Conservation (phyloP, 768 basidiomycete species). For the Phanerochaete sordida region DNA sequence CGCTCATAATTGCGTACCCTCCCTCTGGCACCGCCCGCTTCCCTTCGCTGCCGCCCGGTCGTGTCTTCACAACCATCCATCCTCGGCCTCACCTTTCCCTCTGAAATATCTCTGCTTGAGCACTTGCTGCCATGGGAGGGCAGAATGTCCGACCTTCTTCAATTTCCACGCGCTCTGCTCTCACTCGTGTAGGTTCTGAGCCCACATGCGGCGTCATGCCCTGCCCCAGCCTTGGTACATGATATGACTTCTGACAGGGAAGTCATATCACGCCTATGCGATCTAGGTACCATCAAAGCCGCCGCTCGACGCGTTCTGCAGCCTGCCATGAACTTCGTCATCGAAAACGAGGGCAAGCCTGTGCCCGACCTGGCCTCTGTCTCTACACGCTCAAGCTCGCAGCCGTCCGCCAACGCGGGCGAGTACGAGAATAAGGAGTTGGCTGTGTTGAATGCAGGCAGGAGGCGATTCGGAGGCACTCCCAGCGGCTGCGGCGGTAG, state of each 20-base stretch:
- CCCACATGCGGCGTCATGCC: too few relatives aligned
- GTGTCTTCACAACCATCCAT: too few relatives aligned
- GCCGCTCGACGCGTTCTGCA: constrained; percentile 84
- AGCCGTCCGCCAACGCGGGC: constrained; percentile 20
- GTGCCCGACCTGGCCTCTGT: constrained; percentile 61
- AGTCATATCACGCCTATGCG: too few relatives aligned
- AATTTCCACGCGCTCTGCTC: too few relatives aligned
- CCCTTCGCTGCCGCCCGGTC: too few relatives aligned
- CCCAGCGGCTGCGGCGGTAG: constrained; percentile 26
- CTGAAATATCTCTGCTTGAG: too few relatives aligned
- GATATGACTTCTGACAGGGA: too few relatives aligned
- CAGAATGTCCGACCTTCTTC: too few relatives aligned
- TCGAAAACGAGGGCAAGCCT: constrained; percentile 74
- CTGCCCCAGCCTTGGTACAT: too few relatives aligned
- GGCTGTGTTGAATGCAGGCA: constrained; percentile 46
- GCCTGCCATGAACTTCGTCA: constrained; percentile 85
- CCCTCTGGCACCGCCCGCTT: neutral
- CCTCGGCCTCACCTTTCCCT: too few relatives aligned
- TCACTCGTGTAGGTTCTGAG: too few relatives aligned
- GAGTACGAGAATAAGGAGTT: constrained; percentile 74
- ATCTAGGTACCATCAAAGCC: constrained; percentile 83
- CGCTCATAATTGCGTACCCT: neutral
- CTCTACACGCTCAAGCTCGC: constrained; percentile 19
- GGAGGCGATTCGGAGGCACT: constrained; percentile 34
- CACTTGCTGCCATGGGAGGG: too few relatives aligned